Base-by-base conservation (phyloP, 2,329 filamentous ascomycete species). In the Penicillium sp. region DNA sequence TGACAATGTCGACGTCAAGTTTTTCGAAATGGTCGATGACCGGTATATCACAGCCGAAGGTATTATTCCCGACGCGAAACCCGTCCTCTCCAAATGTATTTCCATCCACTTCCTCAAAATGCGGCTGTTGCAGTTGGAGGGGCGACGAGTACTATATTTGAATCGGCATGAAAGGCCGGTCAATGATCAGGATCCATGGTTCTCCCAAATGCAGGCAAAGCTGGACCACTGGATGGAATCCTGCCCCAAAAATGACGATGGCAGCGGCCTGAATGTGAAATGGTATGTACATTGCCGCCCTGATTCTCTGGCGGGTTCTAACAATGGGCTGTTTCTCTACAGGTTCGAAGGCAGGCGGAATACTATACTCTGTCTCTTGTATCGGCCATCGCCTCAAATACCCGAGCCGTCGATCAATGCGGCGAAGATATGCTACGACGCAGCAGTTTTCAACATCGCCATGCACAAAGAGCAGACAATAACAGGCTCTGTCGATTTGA, bases 101-200 rank as follows among this genome's bases (percentile, higher is more conserved):
- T 86, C 89, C 2, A 90, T 96, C 53, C 92, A 98, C 67, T 93
- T 95, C 62, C 90, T 90, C 75, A 92, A 88, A 65, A 95, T 96
- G 89, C 81, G 89, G 47, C 71, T 95, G 50, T 75, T 91, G 10
- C 91, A 96, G 66, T 82, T 91, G 12, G 92, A 97, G 69, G 93
- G 96, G 38, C 81, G 90, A 49, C 82, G 90, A 50, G 86, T 84
- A 6, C 75, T 97, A 0, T 97, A 98, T 66, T 86, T 95, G 60
- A 86, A 85, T 68, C 93, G 93, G 69, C 81, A 86, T 39, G 73
- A 82, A 0, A 84, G 88, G 44, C 91, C 92, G 0, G 82, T 81
- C 46, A 81, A 86, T 64, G 89, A 95, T 62, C 78, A 82, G 35
- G 87, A 96, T 70, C 88, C 88, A 1, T 96, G 93, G 90, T 96